Evolutionary conservation across 164 flowering plant species (phyloP).

Genomic region (Pachysandra terminalis): DNA sequence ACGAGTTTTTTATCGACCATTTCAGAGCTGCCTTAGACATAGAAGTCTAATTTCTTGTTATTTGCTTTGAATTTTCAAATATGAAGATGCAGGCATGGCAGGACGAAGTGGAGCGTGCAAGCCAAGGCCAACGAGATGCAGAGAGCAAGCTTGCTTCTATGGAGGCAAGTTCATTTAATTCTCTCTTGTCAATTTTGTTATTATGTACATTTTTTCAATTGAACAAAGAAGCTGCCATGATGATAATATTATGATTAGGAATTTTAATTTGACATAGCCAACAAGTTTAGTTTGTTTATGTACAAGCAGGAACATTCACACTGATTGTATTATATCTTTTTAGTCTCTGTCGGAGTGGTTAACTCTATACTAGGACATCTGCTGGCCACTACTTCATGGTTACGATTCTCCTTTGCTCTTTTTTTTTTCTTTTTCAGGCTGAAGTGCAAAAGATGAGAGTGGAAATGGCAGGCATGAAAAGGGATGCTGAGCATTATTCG

Average conservation of each 20-base stretch:
- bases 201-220: not conserved
- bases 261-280: not conserved
- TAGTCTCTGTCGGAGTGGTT: not conserved
- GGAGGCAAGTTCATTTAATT: conserved; percentile 56
- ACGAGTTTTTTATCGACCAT: not conserved
- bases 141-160: conserved; percentile 79
- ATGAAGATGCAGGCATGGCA: conserved; percentile 93
- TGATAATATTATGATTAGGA: not conserved
- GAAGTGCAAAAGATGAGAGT: conserved; percentile 95
- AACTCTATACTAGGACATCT: not conserved
- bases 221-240: not conserved
- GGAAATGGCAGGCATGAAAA: conserved; percentile 99
- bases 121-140: conserved; percentile 94
- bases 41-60: not conserved
- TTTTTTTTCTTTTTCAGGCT: conserved; percentile 50
- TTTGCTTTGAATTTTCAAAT: conserved; percentile 8
- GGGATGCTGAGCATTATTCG: conserved; percentile 99
- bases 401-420: conserved; percentile 5
- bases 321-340: not conserved
- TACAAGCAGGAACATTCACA: not conserved
- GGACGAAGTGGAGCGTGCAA: conserved; percentile 98
- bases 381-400: not conserved
- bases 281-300: not conserved
- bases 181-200: not conserved
- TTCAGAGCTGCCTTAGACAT: not conserved